These are phyloP conservation scores for Mycena venus DNA, from an alignment of 768 basidiomycete species.

Conservation along the genomic window DNA sequence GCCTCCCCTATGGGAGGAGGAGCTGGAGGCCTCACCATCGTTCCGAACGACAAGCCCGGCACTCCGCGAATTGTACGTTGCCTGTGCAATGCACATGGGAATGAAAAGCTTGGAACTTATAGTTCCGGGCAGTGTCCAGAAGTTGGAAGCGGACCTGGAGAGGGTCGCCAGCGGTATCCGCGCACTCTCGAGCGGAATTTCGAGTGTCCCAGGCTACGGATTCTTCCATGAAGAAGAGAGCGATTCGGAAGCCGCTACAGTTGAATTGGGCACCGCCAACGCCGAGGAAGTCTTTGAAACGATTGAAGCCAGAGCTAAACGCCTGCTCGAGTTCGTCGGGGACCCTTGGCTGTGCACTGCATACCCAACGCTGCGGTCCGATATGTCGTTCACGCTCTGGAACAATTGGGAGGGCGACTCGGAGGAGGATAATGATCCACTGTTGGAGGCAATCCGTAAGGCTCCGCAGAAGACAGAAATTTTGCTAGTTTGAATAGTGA, in stretches of 20 bases:
- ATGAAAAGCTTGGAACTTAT: constrained; percentile 15
- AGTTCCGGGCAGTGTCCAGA: constrained; percentile 10
- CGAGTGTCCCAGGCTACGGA: neutral
- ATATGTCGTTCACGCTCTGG: constrained; percentile 20
- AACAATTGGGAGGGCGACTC: neutral
- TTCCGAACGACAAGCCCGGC: neutral
- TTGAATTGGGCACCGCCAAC: too few relatives aligned
- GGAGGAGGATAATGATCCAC: neutral
- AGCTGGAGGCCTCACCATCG: neutral
- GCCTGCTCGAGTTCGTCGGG: neutral
- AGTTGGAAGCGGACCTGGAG: constrained; percentile 10
- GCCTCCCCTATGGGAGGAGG: neutral
- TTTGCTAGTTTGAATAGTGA: neutral
- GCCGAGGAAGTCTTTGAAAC: neutral
- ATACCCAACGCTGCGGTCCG: neutral
- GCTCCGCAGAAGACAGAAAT: neutral
- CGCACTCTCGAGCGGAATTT: neutral
- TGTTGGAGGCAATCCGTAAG: constrained; percentile 25
- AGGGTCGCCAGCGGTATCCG: neutral
- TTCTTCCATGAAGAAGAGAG: neutral
- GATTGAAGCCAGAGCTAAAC: neutral
- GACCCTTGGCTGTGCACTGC: constrained; percentile 22
- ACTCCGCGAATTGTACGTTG: neutral
- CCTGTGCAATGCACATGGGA: constrained; percentile 25
- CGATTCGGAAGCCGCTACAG: too few relatives aligned